Evolutionary conservation across 441 rosid genomes (phyloP), one percentile per base, ranked within the genome.

Genomic region (Eugenia klotzschiana): DNA sequence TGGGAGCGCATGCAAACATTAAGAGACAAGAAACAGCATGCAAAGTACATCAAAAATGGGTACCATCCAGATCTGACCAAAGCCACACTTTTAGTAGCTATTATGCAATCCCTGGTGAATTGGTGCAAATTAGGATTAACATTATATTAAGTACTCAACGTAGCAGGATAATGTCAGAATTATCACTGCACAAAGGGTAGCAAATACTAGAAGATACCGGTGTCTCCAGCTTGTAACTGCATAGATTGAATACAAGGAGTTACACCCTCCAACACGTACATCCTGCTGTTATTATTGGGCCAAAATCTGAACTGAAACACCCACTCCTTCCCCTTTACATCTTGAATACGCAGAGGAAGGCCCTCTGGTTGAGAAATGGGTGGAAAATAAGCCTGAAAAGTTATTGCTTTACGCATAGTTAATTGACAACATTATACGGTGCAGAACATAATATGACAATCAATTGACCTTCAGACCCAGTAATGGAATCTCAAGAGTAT

Each of bases 181-280:
- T 33, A 43, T 22, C 77, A 8, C 33, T 64, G 23, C 7, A 33
- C 74, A 64, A 64, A 33, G 37, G 77, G 33, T 33, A 33, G 43
- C 46, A 57, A 80, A 41, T 51, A 51, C 20, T 73, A 27, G 77
- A 87, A 74, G 18, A 54, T 92, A 92, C 96, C 96, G 46, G 94
- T 92, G 84, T 93, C 96, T 89, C 96, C 96, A 85, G 96, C 96
- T 89, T 93, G 95, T 90, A 93, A 89, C 88, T 92, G 95, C 96
- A 93, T 93, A 27, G 95, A 92, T 90, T 93, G 95, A 88, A 93
- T 93, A 87, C 95, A 93, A 84, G 95, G 95, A 74, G 96, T 93
- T 80, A 93, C 94, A 80, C 96, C 96, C 89, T 93, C 96, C 92
- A 93, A 88, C 84, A 93, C 96, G 22, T 93, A 93, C 96, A 93